Evolutionary conservation across 345 rosid species (phyloP).

Genomic region (Melaleuca alternifolia): DNA sequence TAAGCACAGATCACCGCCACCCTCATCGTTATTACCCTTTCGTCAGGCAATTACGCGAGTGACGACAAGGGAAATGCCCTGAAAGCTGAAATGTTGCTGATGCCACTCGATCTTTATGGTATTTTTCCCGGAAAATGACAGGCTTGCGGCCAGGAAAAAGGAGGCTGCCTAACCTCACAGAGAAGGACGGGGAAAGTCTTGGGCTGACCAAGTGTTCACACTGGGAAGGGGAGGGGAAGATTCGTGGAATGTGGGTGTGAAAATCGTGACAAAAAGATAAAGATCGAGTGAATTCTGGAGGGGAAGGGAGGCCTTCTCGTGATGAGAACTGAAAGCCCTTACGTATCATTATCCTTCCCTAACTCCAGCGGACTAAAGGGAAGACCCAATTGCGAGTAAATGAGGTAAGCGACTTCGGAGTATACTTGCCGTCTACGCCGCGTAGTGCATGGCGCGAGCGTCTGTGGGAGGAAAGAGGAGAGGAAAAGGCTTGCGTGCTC

Average conservation of each 20-base stretch:
- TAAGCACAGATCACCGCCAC: background rate
- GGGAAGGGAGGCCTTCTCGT: background rate
- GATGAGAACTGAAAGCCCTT: background rate
- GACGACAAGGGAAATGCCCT: background rate
- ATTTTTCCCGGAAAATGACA: background rate
- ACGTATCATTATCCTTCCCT: background rate
- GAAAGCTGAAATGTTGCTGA: background rate
- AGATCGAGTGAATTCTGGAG: background rate
- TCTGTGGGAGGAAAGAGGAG: too few species aligned
- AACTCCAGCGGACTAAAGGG: background rate
- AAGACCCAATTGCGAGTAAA: background rate
- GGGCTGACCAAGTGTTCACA: too few species aligned
- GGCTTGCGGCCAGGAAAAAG: background rate
- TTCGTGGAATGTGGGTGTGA: background rate
- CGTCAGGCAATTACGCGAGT: background rate
- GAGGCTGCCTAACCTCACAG: background rate
- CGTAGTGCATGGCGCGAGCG: background rate
- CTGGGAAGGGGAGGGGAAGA: background rate
- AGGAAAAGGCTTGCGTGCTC: background rate
- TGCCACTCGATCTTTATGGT: background rate
- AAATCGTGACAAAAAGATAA: background rate
- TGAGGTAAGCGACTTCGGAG: background rate
- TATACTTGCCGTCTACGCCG: background rate
- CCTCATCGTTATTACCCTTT: background rate
- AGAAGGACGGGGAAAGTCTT: background rate